phyloP scores from a whole-genome alignment of 2,329 filamentous ascomycete species.

The Emergomyces africanus region DNA sequence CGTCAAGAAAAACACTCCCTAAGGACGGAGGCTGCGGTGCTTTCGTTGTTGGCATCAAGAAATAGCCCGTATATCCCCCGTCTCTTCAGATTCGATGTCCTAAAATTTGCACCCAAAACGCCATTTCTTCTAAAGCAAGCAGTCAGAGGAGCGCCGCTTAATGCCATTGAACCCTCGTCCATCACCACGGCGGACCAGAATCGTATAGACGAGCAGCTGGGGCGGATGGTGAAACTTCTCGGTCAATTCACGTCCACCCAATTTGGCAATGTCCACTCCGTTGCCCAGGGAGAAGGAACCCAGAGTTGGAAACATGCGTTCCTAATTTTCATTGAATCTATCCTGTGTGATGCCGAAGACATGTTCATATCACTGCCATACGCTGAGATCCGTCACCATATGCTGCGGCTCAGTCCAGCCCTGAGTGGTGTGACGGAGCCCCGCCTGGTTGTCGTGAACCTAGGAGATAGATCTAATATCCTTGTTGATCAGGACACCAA shows the following conservation, averaged over 20 bases:
- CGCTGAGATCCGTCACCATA: constrained; percentile 38
- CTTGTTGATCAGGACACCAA: constrained; percentile 38
- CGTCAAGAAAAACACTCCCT: constrained; percentile 28
- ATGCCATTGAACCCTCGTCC: constrained; percentile 16
- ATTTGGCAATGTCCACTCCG: constrained; percentile 40
- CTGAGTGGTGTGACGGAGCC: constrained; percentile 41
- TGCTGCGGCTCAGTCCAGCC: constrained; percentile 30
- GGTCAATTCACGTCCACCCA: constrained; percentile 33
- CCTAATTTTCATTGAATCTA: constrained; percentile 37
- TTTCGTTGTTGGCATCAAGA: constrained; percentile 24
- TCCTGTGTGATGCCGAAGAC: constrained; percentile 46
- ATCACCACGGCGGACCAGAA: constrained; percentile 20
- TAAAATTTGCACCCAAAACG: constrained; percentile 16
- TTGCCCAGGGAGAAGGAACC: constrained; percentile 33
- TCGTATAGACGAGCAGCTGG: constrained; percentile 25
- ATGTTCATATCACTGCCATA: constrained; percentile 46
- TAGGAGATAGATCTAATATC: constrained; percentile 38
- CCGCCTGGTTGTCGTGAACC: constrained; percentile 38
- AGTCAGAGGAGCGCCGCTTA: constrained; percentile 22
- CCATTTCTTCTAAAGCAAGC: constrained; percentile 28
- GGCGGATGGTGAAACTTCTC: constrained; percentile 28
- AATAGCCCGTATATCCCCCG: constrained; percentile 24
- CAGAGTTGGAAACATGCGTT: constrained; percentile 44
- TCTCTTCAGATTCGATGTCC: constrained; percentile 25
- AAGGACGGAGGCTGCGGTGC: constrained; percentile 28